Conservation (phyloP, 768 basidiomycete genomes). For the Rhodocollybia butyracea region DNA sequence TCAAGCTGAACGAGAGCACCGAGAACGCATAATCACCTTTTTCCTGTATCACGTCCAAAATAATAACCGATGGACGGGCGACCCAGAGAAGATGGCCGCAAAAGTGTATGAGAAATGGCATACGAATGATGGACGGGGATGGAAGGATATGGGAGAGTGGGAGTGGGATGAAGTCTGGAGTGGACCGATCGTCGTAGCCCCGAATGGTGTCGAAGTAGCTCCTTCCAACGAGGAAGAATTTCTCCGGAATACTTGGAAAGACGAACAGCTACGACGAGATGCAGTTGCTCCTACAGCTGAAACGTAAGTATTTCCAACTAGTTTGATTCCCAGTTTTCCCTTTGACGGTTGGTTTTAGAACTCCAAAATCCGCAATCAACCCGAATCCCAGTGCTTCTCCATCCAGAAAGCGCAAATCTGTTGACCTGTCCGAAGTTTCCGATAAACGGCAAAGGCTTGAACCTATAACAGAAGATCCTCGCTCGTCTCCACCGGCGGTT, state of each 20-base stretch:
- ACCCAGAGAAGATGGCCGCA: not conserved
- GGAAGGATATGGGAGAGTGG: constrained; percentile 8
- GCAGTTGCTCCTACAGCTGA: not conserved
- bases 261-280: not conserved
- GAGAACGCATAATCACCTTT: constrained; percentile 1
- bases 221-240: constrained; percentile 1
- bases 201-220: not conserved
- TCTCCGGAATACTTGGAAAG: not conserved
- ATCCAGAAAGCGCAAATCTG: not conserved
- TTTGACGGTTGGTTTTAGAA: no score
- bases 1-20: constrained; percentile 1
- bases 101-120: not conserved
- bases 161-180: constrained; percentile 2
- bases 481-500: not conserved
- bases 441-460: not conserved
- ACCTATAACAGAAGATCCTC: not conserved
- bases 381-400: not conserved
- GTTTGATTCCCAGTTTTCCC: no score
- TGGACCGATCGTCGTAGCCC: not conserved
- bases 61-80: constrained; percentile 4
- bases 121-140: not conserved
- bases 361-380: not conserved
- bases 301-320: not conserved
- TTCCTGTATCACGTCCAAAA: not conserved
- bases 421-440: not conserved